Evolutionary conservation across 2,329 filamentous ascomycete genomes (phyloP).

Genomic region (Aspergillus melleus): DNA sequence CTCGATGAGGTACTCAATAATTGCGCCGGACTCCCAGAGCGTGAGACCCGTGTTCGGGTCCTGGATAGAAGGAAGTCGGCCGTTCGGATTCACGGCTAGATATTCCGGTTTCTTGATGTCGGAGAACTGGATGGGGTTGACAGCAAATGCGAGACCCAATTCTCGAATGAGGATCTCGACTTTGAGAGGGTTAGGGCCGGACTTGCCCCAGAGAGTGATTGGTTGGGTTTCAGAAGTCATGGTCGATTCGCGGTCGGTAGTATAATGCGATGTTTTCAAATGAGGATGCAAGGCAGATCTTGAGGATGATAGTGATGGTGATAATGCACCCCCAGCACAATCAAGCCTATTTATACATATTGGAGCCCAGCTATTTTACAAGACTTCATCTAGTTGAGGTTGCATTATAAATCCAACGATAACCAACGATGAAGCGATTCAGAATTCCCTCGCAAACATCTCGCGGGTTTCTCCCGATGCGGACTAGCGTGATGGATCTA

Average conservation of each 20-base stretch:
- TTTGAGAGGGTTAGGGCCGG: conserved; percentile 27
- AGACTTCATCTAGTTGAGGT: not conserved
- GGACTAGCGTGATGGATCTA: not conserved
- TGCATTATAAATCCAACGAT: not conserved
- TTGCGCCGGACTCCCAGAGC: conserved; percentile 46
- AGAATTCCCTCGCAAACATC: not conserved
- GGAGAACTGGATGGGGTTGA: conserved; percentile 12
- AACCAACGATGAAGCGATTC: not conserved
- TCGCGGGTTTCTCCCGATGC: not conserved
- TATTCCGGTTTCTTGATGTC: conserved; percentile 25
- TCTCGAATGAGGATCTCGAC: conserved; percentile 31
- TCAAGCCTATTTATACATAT: not conserved
- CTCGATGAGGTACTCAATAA: conserved; percentile 43
- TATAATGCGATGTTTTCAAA: not conserved
- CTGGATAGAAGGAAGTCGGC: conserved; percentile 30
- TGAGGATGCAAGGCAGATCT: not conserved
- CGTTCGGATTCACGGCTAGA: conserved; percentile 27
- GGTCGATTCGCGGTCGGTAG: not conserved
- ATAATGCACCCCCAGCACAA: not conserved
- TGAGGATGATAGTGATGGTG: not conserved
- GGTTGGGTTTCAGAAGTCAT: not conserved
- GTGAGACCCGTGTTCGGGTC: conserved; percentile 36
- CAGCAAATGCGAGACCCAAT: conserved; percentile 27
- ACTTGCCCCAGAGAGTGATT: conserved; percentile 5
- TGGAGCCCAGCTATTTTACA: not conserved